Evolutionary conservation across 306 rosid species (phyloP), one percentile per base, ranked within the genome.

Genomic region (Dicorynia guianensis): DNA sequence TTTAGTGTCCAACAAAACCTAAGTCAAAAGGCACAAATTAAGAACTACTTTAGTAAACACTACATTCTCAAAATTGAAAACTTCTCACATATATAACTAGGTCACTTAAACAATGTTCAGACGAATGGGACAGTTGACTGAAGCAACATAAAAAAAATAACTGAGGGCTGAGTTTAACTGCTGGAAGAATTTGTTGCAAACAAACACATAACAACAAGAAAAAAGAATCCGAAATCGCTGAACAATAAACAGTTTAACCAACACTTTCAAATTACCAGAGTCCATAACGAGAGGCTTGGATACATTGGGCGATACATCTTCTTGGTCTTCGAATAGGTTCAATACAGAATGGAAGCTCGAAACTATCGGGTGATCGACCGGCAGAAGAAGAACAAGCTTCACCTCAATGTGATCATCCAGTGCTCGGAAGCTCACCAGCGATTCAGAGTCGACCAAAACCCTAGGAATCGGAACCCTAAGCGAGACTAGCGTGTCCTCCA

Each of bases 341-440:
- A 87, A 66, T 19, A 82, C 75, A 47, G 84, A 77, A 56, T 78
- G 75, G 60, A 89, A 79, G 79, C 81, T 73, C 19, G 85, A 76
- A 50, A 89, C 72, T 49, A 86, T 67, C 1, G 97, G 91, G 34
- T 95, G 96, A 33, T 89, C 89, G 9, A 92, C 92, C 9, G 98
- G 96, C 18, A 95, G 96, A 67, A 92, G 91, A 56, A 95, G 96
- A 13, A 69, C 58, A 53, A 95, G 89, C 85, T 95, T 92, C 67
- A 90, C 92, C 83, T 90, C 89, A 30, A 95, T 85, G 73, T 95
- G 97, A 36, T 92, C 97, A 14, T 79, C 64, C 67, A 92, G 80
- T 18, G 89, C 81, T 20, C 83, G 84, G 71, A 82, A 85, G 30
- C 71, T 83, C 55, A 85, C 63, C 0, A 92, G 90, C 5, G 90